Percentiles rank a stretch among this genome's conserved stretches.
phyloP scores from a whole-genome alignment of 345 rosid genomes.

The Populus tremula region DNA sequence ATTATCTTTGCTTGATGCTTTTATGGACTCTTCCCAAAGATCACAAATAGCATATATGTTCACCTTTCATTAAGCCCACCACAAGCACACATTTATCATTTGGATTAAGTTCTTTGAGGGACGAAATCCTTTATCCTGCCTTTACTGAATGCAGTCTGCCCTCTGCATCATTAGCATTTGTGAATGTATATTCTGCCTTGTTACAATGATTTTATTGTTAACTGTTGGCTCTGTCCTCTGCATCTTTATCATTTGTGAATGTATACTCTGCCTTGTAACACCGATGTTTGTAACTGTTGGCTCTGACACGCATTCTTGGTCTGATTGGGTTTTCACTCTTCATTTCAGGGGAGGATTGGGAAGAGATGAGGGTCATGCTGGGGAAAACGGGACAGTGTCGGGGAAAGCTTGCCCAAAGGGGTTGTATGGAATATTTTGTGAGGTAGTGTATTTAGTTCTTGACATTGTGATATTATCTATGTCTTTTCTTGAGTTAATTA shows the following conservation, averaged over 20 bases:
- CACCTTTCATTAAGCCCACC: neutral
- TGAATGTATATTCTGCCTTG: neutral
- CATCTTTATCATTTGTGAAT: too few species aligned
- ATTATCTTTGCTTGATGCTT: neutral
- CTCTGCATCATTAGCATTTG: neutral
- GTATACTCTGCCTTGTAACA: too few species aligned
- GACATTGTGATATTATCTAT: neutral
- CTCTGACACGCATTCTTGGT: neutral
- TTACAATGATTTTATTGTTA: neutral
- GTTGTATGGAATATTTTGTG: conserved; percentile 82
- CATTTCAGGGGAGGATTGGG: conserved; percentile 72
- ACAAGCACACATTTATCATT: neutral
- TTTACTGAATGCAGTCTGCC: neutral
- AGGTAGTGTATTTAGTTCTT: conserved; percentile 41
- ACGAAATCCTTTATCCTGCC: neutral
- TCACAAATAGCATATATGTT: neutral
- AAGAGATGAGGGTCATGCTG: conserved; percentile 44
- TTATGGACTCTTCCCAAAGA: neutral
- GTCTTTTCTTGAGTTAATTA: neutral
- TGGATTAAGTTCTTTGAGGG: neutral
- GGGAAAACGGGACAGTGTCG: conserved; percentile 83
- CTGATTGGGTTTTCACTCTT: neutral
- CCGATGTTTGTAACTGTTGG: neutral
- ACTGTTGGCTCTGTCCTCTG: neutral
- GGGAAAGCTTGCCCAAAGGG: conserved; percentile 96